phyloP scores from a whole-genome alignment of 306 rosid genomes.

The Pachyrhizus erosus region DNA sequence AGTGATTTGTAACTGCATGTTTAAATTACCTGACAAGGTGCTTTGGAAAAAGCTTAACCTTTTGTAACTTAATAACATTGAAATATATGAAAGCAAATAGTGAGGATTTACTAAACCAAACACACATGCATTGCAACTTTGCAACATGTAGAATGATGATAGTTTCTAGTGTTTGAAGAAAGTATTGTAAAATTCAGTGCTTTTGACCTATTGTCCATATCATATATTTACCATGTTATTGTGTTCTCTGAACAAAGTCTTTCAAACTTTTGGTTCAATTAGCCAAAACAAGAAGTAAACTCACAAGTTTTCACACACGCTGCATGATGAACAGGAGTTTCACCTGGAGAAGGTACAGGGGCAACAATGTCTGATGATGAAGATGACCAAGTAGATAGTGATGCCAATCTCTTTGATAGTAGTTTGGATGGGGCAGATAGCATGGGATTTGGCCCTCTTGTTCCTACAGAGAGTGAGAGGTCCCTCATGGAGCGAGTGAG shows the following conservation, averaged over 20 bases:
- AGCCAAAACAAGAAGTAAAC: slow-evolving; percentile 1
- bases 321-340: slow-evolving; percentile 67
- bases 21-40: not conserved
- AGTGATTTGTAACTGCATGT: not conserved
- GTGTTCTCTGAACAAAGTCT: not conserved
- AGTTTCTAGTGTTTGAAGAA: slow-evolving; percentile 1
- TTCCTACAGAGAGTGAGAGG: slow-evolving; percentile 93
- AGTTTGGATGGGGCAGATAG: slow-evolving; percentile 74
- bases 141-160: not conserved
- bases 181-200: not conserved
- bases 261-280: not conserved
- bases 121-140: slow-evolving; percentile 5
- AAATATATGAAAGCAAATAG: not conserved
- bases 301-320: slow-evolving; percentile 26
- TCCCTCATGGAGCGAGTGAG: slow-evolving; percentile 96
- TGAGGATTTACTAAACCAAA: not conserved
- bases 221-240: not conserved
- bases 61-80: not conserved
- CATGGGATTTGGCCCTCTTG: slow-evolving; percentile 97
- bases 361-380: slow-evolving; percentile 98
- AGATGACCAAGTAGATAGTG: slow-evolving; percentile 83
- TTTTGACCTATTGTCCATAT: not conserved
- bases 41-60: not conserved
- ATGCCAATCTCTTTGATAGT: slow-evolving; percentile 73
- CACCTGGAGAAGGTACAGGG: slow-evolving; percentile 96